Conservation (phyloP, 2,329 filamentous ascomycete genomes). For the Trichoderma sp. region DNA sequence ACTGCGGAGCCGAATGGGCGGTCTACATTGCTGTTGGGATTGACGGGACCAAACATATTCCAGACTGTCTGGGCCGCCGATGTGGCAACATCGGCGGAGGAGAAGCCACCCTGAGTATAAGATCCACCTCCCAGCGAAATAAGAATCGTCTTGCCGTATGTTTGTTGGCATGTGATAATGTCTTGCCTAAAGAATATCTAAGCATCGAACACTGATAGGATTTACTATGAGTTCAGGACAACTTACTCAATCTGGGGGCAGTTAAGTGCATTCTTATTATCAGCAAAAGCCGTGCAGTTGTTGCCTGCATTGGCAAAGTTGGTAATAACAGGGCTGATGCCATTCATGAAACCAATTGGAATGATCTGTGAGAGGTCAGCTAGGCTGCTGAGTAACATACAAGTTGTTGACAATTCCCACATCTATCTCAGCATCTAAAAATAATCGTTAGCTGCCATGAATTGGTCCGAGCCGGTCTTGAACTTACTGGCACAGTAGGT, state of each 20-base stretch:
- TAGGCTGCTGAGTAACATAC: not conserved
- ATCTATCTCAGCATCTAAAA: not conserved
- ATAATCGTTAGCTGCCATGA: not conserved
- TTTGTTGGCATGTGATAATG: conserved; percentile 60
- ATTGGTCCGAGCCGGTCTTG: not conserved
- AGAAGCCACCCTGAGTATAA: conserved; percentile 69
- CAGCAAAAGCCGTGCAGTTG: conserved; percentile 59
- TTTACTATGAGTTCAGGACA: not conserved
- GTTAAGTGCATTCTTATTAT: conserved; percentile 54
- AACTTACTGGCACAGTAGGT: conserved; percentile 61
- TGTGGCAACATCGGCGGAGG: conserved; percentile 50
- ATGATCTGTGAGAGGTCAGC: conserved; percentile 47
- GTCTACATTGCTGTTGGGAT: conserved; percentile 45
- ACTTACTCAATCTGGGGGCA: conserved; percentile 67
- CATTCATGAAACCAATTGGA: conserved; percentile 63
- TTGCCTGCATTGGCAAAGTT: conserved; percentile 67
- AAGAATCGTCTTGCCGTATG: conserved; percentile 66
- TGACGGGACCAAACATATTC: conserved; percentile 67
- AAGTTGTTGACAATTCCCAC: not conserved
- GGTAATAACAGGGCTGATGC: conserved; percentile 55
- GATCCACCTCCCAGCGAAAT: conserved; percentile 72
- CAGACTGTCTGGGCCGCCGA: conserved; percentile 64
- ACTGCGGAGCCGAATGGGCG: conserved; percentile 67
- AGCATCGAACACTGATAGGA: not conserved
- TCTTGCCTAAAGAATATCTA: conserved; percentile 42